A percentile compares a stretch with the other conserved stretches of the same genome.
phyloP scores from a whole-genome alignment of 2,329 filamentous ascomycete genomes.

The Anisogramma anomala region DNA sequence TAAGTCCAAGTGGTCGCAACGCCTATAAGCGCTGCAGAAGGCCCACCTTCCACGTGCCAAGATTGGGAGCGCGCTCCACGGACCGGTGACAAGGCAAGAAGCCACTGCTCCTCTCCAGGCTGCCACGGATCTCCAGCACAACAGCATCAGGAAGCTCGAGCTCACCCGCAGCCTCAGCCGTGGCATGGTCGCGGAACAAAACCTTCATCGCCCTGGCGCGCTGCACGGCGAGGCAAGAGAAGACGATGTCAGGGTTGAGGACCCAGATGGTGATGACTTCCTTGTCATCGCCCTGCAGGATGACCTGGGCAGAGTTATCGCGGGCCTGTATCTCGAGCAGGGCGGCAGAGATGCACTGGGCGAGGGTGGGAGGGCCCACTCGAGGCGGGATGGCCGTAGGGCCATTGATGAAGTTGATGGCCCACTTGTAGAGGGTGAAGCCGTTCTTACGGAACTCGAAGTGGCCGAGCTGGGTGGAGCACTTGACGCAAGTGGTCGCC shows the following conservation, averaged over 20 bases:
- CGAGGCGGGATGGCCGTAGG: constrained; percentile 10
- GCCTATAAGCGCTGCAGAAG: constrained; percentile 8
- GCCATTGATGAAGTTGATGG: constrained; percentile 31
- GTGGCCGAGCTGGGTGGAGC: constrained; percentile 35
- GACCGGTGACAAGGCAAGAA: constrained; percentile 9
- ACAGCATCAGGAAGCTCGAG: constrained; percentile 40
- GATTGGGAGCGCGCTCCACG: neutral
- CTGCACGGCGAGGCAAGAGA: constrained; percentile 30
- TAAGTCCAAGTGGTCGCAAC: too few relatives aligned
- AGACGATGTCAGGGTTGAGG: constrained; percentile 43
- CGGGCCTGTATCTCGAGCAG: constrained; percentile 41
- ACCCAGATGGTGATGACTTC: constrained; percentile 33
- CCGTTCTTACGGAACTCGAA: constrained; percentile 34
- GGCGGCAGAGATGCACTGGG: constrained; percentile 42
- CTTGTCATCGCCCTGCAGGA: constrained; percentile 32
- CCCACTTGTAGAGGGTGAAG: constrained; percentile 47
- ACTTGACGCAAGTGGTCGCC: constrained; percentile 33
- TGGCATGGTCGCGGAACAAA: constrained; percentile 35
- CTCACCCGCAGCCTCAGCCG: constrained; percentile 35
- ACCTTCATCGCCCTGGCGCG: constrained; percentile 38
- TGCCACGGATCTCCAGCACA: constrained; percentile 32
- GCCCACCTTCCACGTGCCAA: constrained; percentile 8
- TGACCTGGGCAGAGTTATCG: constrained; percentile 46
- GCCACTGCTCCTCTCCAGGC: constrained; percentile 35
- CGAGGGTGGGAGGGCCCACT: constrained; percentile 25